These are phyloP conservation scores for Recurvomyces mirabilis DNA, from an alignment of 495 filamentous ascomycete genomes.

Conservation along the genomic window DNA sequence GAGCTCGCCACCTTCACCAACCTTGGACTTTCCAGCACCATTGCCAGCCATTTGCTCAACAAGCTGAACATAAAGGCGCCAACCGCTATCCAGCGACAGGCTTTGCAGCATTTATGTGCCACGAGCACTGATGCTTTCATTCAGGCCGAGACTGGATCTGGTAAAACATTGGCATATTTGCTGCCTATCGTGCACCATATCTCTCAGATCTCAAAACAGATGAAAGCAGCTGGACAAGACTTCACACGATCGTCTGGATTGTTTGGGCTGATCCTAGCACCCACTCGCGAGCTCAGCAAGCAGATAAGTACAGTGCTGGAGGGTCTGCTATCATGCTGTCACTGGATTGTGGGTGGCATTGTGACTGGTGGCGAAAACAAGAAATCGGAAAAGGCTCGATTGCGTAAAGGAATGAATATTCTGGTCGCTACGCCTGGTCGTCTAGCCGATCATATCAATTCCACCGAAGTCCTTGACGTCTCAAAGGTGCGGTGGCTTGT, in stretches of 20 bases:
- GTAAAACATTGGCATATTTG: constrained; percentile 90
- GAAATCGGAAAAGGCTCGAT: constrained; percentile 85
- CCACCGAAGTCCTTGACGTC: constrained; percentile 79
- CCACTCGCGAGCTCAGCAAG: constrained; percentile 84
- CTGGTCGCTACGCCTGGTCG: constrained; percentile 89
- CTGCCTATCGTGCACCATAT: constrained; percentile 84
- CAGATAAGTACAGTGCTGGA: constrained; percentile 82
- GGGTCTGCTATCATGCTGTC: constrained; percentile 65
- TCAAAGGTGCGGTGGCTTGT: constrained; percentile 87
- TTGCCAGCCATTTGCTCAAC: constrained; percentile 71
- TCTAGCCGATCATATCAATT: constrained; percentile 78
- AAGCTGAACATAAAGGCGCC: constrained; percentile 84
- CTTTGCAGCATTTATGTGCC: constrained; percentile 65
- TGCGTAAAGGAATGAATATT: constrained; percentile 90
- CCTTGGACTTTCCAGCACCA: constrained; percentile 62
- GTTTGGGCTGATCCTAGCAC: constrained; percentile 83
- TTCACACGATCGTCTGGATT: constrained; percentile 66
- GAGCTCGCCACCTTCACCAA: constrained; percentile 73
- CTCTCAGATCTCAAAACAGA: constrained; percentile 51
- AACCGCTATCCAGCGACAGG: constrained; percentile 85
- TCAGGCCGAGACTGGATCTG: constrained; percentile 92
- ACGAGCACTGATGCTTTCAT: constrained; percentile 88
- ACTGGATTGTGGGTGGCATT: constrained; percentile 83
- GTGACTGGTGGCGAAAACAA: constrained; percentile 97
- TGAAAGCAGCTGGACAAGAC: constrained; percentile 34